Conservation (phyloP, 1,284 basidiomycete genomes). For the Trametes versicolor region DNA sequence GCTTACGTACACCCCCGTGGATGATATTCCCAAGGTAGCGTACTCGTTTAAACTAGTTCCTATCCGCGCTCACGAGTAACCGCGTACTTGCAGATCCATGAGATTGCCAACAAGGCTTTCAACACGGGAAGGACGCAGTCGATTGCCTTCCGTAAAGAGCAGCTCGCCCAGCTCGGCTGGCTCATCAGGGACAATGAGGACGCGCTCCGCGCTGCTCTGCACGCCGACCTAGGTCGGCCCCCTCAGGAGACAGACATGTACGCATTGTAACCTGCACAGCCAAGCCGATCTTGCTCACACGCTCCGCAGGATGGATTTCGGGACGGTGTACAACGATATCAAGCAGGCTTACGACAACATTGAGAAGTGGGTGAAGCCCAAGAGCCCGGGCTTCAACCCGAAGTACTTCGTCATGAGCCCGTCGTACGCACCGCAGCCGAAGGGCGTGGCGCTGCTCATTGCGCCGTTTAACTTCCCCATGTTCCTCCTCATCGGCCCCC, state of each 20-base stretch:
- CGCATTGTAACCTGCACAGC: constrained; percentile 36
- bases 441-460: constrained; percentile 78
- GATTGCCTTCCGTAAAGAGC: constrained; percentile 70
- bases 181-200: constrained; percentile 70
- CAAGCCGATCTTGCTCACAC: not conserved
- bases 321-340: constrained; percentile 64
- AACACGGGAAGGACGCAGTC: constrained; percentile 64
- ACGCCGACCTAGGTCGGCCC: constrained; percentile 66
- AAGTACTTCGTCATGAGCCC: constrained; percentile 68
- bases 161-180: constrained; percentile 73
- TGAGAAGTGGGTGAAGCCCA: constrained; percentile 80
- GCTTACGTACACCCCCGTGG: no score
- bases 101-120: constrained; percentile 62
- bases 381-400: constrained; percentile 64
- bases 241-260: constrained; percentile 64
- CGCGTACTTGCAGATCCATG: constrained; percentile 56
- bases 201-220: constrained; percentile 62
- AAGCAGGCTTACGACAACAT: constrained; percentile 72
- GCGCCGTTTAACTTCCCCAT: constrained; percentile 69
- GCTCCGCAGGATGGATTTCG: constrained; percentile 52
- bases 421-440: constrained; percentile 77
- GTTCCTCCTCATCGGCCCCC: constrained; percentile 60
- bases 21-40: no score
- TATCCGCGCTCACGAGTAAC: no score
- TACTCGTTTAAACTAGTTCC: no score